Evolutionary conservation across 495 filamentous ascomycete species (phyloP), one percentile per base, ranked within the genome.

Genomic region (Podospora pseudopauciseta): DNA sequence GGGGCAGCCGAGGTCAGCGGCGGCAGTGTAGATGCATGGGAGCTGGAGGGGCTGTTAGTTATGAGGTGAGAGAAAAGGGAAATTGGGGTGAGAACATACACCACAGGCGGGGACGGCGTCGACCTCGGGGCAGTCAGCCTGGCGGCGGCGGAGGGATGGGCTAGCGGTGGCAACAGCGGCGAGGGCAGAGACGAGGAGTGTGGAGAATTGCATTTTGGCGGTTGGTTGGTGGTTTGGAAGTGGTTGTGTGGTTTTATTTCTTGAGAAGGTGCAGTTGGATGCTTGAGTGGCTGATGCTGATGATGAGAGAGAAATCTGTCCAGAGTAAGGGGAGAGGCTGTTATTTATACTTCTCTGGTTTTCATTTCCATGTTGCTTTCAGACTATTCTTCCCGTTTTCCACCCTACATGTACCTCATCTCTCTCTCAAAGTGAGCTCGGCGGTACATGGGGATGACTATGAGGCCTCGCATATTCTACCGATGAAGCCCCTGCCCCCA

Each of bases 191-290:
- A 68, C 26, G 63, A 62, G 9, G 57, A 65, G 30, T 27, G 63
- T 68, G n/a, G 67, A 60, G 63, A 68, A 60, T 5, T 62, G 67
- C 67, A 68, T 68, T 9, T 61, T 68, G 34, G 57, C 34, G 15
- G 54, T 64, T 61, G 67, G 18, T 56, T 15, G 11, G 9, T 7
- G 34, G 56, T 27, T 67, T 44, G 59, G 13, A 7, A 28, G 23
- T 34, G 57, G 55, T 0, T 20, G 23, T 58, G 7, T 19, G 13
- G 23, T 67, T 20, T 34, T 15, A 23, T 15, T 32, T 30, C 20
- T n/a, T 56, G 18, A n/a, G 27, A 28, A 9, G 15, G 63, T 26
- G 13, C 23, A 54, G 39, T 57, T 55, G 49, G 18, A 26, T 56
- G 26, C 20, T 32, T 53, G 44, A 64, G 63, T 28, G 63, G 20